Percentiles rank a stretch among this genome's conserved stretches.
These are phyloP conservation scores for Eucalyptus pumila DNA, from an alignment of 345 rosid species.

Conservation along the genomic window DNA sequence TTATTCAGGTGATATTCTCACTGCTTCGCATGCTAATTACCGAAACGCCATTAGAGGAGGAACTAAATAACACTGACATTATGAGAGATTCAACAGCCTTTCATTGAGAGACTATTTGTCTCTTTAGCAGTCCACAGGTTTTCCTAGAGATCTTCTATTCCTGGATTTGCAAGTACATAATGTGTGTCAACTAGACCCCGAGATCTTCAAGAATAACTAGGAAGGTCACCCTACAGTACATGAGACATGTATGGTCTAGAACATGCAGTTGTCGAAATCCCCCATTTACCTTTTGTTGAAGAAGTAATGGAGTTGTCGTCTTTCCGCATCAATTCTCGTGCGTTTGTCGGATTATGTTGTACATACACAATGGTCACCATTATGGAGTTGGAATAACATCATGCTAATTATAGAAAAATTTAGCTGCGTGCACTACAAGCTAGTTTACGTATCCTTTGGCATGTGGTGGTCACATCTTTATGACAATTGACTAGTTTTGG, in stretches of 20 bases:
- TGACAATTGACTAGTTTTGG: not conserved
- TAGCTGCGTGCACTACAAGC: not conserved
- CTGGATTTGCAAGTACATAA: not conserved
- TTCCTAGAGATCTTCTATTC: not conserved
- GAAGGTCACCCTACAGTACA: not conserved
- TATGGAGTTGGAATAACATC: not conserved
- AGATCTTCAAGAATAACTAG: not conserved
- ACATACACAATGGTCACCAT: not conserved
- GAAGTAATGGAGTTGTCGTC: not conserved
- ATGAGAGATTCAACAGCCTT: not conserved
- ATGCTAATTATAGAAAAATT: not conserved
- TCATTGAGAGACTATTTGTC: not conserved
- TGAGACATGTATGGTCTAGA: not conserved
- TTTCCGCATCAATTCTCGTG: not conserved
- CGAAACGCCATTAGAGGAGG: not conserved
- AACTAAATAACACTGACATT: not conserved
- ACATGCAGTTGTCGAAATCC: not conserved
- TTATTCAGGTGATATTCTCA: slow-evolving; percentile 26
- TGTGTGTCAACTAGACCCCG: not conserved
- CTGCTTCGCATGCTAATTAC: not conserved
- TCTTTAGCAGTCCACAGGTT: not conserved
- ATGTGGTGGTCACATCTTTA: not conserved
- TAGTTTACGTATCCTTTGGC: not conserved
- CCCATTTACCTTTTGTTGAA: not conserved
- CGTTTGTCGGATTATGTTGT: not conserved